Base-by-base conservation (phyloP, 1,284 basidiomycete genomes). In the Pseudozyma sp. region DNA sequence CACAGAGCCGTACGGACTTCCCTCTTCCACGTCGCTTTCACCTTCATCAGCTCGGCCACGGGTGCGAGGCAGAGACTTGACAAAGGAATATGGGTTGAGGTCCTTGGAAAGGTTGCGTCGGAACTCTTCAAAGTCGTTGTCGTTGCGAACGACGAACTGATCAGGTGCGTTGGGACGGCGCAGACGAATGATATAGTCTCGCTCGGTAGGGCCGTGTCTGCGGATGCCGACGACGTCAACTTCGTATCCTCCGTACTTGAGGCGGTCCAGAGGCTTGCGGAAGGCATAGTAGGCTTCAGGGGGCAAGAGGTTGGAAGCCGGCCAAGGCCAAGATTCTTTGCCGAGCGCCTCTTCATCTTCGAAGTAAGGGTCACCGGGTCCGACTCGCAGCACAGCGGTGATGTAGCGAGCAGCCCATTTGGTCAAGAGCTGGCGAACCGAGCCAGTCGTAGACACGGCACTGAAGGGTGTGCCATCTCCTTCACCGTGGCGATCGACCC, bases 111-210 rank as follows among this genome's bases (percentile, higher is more conserved):
- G 76, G 52, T 77, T 77, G 45, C 59, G 63, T 9, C 63, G 70
- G 70, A 72, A 82, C 57, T 82, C 76, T 35, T 78, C 73, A 39
- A 79, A 83, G 69, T 83, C 82, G 47, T 63, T 59, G 59, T 83
- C 82, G 70, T 77, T 81, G 40, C 82, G 76, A 43, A 83, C 76
- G 1, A 83, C 81, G 49, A 71, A 81, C 61, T 74, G 64, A 42
- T 78, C 74, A 16, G 73, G 60, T 5, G 74, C 76, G 48, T 81
- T 79, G 44, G 77, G 81, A n/a, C 79, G 72, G 25, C 77, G 77
- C 35, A 83, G 76, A 16, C 77, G 68, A 19, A 82, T 64, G 49
- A 83, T 63, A 58, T 79, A 80, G 65, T 82, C 79, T 39, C 76
- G 66, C 47, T 76, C 78, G 34, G 45, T 57, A 13, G 59, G 21